Evolutionary conservation across 495 filamentous ascomycete genomes (phyloP).

Genomic region (Hypoxylon crocopeplum): DNA sequence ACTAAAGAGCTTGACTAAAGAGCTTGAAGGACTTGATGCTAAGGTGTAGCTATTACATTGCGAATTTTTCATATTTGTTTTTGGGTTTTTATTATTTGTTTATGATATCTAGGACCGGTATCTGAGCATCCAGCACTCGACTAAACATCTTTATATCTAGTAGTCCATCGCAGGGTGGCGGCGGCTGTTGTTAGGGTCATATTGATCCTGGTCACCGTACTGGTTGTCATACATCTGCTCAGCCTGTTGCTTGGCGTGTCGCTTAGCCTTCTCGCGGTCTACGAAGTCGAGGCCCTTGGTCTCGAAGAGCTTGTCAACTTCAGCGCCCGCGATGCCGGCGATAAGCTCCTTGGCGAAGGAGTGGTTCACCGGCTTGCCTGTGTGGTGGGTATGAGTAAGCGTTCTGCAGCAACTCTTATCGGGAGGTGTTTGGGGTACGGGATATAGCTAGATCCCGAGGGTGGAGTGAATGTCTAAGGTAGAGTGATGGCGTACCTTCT

Average conservation of each 20-base stretch:
- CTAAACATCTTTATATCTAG: constrained; percentile 16
- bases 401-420: background rate
- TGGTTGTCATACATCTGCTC: constrained; percentile 67
- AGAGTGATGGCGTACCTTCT: constrained; percentile 59
- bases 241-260: constrained; percentile 69
- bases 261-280: constrained; percentile 70
- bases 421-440: background rate
- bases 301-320: constrained; percentile 81
- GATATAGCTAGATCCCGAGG: too few species aligned
- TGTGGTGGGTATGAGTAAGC: background rate
- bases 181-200: constrained; percentile 47
- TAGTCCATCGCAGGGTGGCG: constrained; percentile 34
- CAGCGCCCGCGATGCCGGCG: constrained; percentile 71
- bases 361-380: constrained; percentile 75
- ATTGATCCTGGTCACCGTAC: constrained; percentile 57
- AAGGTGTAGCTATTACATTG: too few species aligned
- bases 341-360: constrained; percentile 79
- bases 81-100: constrained; percentile 15
- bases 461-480: background rate
- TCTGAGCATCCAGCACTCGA: too few species aligned
- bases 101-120: background rate
- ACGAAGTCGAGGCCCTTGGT: constrained; percentile 76
- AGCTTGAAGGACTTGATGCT: too few species aligned
- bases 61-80: too few species aligned
- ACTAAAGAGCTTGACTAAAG: too few species aligned